These are phyloP conservation scores for Pharus latifolius DNA, from an alignment of 176 grass and related monocot species.

Conservation along the genomic window DNA sequence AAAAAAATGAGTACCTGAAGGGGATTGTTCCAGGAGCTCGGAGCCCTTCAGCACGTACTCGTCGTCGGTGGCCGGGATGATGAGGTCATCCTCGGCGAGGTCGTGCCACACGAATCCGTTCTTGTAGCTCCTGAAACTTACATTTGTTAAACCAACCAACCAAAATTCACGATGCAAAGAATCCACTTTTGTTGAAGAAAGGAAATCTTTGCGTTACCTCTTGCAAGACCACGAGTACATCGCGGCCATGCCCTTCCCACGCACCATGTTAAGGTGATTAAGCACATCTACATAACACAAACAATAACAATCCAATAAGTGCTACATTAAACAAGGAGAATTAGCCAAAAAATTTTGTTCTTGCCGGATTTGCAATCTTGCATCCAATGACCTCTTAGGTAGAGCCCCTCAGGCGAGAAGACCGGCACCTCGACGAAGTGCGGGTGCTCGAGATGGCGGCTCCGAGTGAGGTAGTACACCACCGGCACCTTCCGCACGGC, in stretches of 20 bases:
- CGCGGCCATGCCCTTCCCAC: constrained; percentile 73
- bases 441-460: constrained; percentile 92
- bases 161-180: too few relatives aligned
- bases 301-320: not conserved
- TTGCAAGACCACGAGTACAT: constrained; percentile 99
- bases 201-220: constrained; percentile 31
- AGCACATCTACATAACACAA: constrained; percentile 55
- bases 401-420: constrained; percentile 55
- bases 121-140: constrained; percentile 77
- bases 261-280: constrained; percentile 64
- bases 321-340: not conserved
- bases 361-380: not conserved
- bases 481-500: constrained; percentile 55
- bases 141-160: not conserved
- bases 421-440: constrained; percentile 94
- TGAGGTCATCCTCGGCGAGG: constrained; percentile 70
- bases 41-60: constrained; percentile 98
- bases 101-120: constrained; percentile 98
- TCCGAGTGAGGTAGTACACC: constrained; percentile 95
- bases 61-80: constrained; percentile 61
- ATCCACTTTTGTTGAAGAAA: not conserved
- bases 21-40: constrained; percentile 56
- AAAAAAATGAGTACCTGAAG: constrained; percentile 34
- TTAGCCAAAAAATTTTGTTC: not conserved
- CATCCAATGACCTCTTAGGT: constrained; percentile 55